Percentiles rank a stretch among this genome's conserved stretches.
phyloP scores from a whole-genome alignment of 2,329 filamentous ascomycete species.

The Dactylellina cionopaga region DNA sequence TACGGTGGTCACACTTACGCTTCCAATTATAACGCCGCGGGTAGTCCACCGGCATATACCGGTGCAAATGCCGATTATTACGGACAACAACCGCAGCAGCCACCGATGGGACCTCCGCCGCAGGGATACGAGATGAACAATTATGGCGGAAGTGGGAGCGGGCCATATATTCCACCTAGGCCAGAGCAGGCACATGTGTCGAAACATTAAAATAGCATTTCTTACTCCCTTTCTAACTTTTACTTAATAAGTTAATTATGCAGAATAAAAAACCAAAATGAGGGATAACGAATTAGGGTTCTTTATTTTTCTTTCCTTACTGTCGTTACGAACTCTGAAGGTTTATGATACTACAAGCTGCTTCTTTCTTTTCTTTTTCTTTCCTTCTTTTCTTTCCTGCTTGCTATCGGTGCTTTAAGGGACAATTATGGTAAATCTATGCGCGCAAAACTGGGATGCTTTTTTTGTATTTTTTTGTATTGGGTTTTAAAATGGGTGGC shows the following conservation, averaged over 20 bases:
- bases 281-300: too few relatives aligned
- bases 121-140: slow-evolving; percentile 36
- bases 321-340: not conserved
- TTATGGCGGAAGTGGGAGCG: not conserved
- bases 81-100: slow-evolving; percentile 1
- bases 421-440: too few relatives aligned
- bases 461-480: not conserved
- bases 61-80: slow-evolving; percentile 34
- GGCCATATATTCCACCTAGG: slow-evolving; percentile 35
- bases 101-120: not conserved
- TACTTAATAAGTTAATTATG: too few relatives aligned
- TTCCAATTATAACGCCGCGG: slow-evolving; percentile 3
- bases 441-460: too few relatives aligned
- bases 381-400: slow-evolving; percentile 11
- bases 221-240: too few relatives aligned
- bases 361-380: not conserved
- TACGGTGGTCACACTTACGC: slow-evolving; percentile 42
- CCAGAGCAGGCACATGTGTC: slow-evolving; percentile 35
- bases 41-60: slow-evolving; percentile 33
- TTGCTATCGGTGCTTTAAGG: too few relatives aligned
- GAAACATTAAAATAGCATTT: slow-evolving; percentile 14
- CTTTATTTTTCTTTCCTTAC: not conserved
- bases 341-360: not conserved
- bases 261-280: too few relatives aligned
- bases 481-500: not conserved